Conservation (phyloP, 805 yeast genomes). For the Nakazawaea wyomingensis region DNA sequence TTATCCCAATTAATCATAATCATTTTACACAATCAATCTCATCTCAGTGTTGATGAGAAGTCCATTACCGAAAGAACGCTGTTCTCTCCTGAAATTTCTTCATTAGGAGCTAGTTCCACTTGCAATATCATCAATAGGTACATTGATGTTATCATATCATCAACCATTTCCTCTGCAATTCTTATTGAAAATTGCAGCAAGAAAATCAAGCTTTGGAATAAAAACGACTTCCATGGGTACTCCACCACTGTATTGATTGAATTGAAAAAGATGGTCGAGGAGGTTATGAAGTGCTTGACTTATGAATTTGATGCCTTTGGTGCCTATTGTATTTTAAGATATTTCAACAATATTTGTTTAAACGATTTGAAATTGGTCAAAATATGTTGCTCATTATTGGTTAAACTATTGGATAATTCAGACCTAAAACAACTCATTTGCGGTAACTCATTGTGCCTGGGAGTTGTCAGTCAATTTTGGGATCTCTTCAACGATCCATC, state of each 20-base stretch:
- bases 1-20: too few relatives aligned
- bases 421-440: slow-evolving; percentile 11
- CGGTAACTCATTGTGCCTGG: slow-evolving; percentile 18
- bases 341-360: slow-evolving; percentile 25
- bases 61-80: too few relatives aligned
- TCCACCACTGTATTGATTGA: background rate
- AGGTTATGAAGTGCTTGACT: slow-evolving; percentile 17
- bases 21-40: too few relatives aligned
- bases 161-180: slow-evolving; percentile 19
- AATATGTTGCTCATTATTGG: slow-evolving; percentile 19
- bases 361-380: slow-evolving; percentile 28
- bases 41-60: too few relatives aligned
- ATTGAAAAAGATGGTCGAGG: slow-evolving; percentile 15
- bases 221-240: background rate
- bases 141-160: slow-evolving; percentile 18
- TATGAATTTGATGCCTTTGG: slow-evolving; percentile 31
- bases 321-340: slow-evolving; percentile 34
- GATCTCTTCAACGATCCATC: slow-evolving; percentile 29
- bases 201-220: background rate
- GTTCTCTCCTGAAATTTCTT: too few relatives aligned
- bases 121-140: slow-evolving; percentile 22
- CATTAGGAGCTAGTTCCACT: slow-evolving; percentile 16
- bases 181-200: slow-evolving; percentile 16
- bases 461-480: slow-evolving; percentile 26
- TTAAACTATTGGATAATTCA: slow-evolving; percentile 17